Evolutionary conservation across 371 early-diverging fungal genomes (phyloP), one percentile per base, ranked within the genome.

Genomic region (Apophysomyces sp.): DNA sequence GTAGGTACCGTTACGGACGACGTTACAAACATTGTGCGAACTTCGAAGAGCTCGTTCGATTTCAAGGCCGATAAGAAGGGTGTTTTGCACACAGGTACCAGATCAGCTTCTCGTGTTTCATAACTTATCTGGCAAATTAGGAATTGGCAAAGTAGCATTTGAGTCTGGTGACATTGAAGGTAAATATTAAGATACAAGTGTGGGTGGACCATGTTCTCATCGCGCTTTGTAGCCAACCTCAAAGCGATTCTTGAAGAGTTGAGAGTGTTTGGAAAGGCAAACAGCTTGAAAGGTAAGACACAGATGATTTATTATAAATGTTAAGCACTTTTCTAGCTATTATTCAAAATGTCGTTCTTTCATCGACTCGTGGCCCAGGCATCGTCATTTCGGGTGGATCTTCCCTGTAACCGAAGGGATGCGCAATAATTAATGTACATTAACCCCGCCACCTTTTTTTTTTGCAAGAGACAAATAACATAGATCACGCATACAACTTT

Each of bases 1-100:
- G 5, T 68, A 80, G 89, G 93, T 16, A 94, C 92, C 21, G 94
- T 92, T 1, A 90, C 92, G 1, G 84, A 85, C 55, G 92, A 91
- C 65, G 76, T 94, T 18, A 66, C 77, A 0, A 80, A 69, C 8
- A 79, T 82, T 11, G 86, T 94, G 27, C 72, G 69, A 56, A 84
- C 72, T 55, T 80, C 89, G 18, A 87, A 86, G 62, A 84, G 84
- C 39, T 78, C 89, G 16, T 89, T 88, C 68, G 92, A 92, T 60
- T 89, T 90, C 58, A 85, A 84, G 59, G 90, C 85, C n/a, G 92
- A 93, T 60, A 89, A 86, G 66, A 68, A 75, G 39, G 85, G 84
- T 44, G 85, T 91, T 37, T 83, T 93, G 58, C 92, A 91, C 59
- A 85, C 87, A 37, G 89, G 90, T 72, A 84, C 28, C 16, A 40